These are phyloP conservation scores for Leptosphaerulina australis DNA, from an alignment of 2,329 filamentous ascomycete species.

Conservation along the genomic window DNA sequence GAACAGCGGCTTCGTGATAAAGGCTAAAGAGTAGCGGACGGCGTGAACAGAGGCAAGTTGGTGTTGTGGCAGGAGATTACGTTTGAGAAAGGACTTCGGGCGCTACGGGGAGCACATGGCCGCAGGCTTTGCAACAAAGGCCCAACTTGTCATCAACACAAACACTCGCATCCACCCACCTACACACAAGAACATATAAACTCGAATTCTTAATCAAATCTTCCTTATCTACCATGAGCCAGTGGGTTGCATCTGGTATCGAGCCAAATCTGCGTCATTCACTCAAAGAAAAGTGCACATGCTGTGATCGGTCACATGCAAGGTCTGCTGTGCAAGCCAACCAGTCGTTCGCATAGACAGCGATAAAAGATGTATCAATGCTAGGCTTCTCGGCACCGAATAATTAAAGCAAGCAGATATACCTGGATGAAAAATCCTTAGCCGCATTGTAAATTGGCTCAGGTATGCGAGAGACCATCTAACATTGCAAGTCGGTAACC, in stretches of 20 bases:
- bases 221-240: too few relatives aligned
- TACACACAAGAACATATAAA: too few relatives aligned
- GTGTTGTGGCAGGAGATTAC: not conserved
- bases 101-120: slow-evolving; percentile 2
- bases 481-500: too few relatives aligned
- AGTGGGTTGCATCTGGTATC: too few relatives aligned
- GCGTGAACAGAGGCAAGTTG: not conserved
- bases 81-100: not conserved
- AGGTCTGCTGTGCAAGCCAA: not conserved
- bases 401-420: not conserved
- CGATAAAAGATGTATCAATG: not conserved
- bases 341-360: not conserved
- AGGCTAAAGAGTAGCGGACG: slow-evolving; percentile 9
- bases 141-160: not conserved
- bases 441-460: too few relatives aligned
- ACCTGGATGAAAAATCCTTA: not conserved
- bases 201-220: too few relatives aligned
- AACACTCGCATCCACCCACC: too few relatives aligned
- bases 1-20: slow-evolving; percentile 12
- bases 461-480: too few relatives aligned
- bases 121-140: slow-evolving; percentile 8
- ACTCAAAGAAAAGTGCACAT: not conserved
- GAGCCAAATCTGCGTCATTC: not conserved
- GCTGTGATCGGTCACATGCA: not conserved
- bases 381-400: slow-evolving; percentile 1